phyloP scores from a whole-genome alignment of 305 asterid species.

The Solanum aculeatissimum region DNA sequence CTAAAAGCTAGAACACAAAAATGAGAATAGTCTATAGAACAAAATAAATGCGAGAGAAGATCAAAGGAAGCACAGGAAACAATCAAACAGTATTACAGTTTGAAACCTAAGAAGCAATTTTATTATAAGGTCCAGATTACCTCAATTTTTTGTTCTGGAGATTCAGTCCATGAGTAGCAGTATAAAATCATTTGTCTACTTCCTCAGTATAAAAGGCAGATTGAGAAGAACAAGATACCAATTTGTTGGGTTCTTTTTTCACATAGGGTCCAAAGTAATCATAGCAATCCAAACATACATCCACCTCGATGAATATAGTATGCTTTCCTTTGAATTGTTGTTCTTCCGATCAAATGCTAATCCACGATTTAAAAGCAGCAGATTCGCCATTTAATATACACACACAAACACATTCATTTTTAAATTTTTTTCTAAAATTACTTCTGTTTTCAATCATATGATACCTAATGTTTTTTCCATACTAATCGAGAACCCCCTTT shows the following conservation, averaged over 20 bases:
- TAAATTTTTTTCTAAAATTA: background rate
- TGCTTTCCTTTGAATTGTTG: background rate
- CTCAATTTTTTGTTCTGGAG: background rate
- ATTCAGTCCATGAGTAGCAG: background rate
- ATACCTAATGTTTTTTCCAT: background rate
- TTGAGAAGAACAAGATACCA: background rate
- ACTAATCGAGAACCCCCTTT: background rate
- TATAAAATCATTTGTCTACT: background rate
- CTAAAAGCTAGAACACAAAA: background rate
- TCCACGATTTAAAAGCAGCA: background rate
- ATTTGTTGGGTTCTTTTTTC: background rate
- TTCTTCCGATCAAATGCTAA: background rate
- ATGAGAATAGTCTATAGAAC: background rate
- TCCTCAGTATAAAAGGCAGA: background rate
- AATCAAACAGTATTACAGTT: background rate
- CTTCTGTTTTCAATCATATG: background rate
- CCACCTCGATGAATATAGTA: background rate
- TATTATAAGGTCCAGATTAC: background rate
- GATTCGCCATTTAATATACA: background rate
- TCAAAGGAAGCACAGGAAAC: background rate
- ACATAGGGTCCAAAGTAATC: background rate
- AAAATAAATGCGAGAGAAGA: background rate
- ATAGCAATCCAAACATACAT: background rate
- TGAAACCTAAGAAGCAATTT: background rate
- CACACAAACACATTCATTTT: background rate